Base-by-base conservation (phyloP, 1,284 basidiomycete genomes). In the Coniophora puteana region DNA sequence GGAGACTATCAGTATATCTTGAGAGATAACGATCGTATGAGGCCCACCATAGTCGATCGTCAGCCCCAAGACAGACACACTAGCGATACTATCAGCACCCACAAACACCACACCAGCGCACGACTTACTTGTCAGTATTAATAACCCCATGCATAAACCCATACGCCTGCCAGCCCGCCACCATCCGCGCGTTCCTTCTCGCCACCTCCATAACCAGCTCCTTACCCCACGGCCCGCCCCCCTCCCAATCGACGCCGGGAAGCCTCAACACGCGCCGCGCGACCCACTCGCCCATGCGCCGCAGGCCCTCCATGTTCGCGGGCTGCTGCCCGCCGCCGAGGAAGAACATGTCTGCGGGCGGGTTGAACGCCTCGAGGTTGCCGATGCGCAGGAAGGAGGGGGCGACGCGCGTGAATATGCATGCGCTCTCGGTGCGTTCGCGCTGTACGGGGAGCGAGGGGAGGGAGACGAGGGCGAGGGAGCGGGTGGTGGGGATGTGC, bases 91-190 rank as follows among this genome's bases (percentile, higher is more conserved):
- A 44, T 60, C 40, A 55, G 34, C 16, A 35, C 31, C 40, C 13
- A 31, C 22, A 27, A 20, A n/a, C 16, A 5, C 2, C 5, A 17
- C 10, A 24, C 10, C 35, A 21, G 13, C n/a, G 21, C 23, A 38
- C 30, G 27, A 57, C 78, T 40, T 48, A 87, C 85, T 94, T 94
- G 68, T 97, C 94, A 3, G 94, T 96, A 59, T 97, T 97, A 54
- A 97, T 89, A n/a, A 98, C 94, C 0, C 86, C 87, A 52, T 89
- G 85, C 87, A 93, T 93, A 60, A 90, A 94, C 0, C 91, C 91
- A 62, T 91, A 91, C 6, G 80, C 87, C 64, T 98, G 95, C 95
- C 95, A 98, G 2, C 74, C 82, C 2, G 91, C 95, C 1, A 93
- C 89, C 80, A 94, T 98, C 55, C 69, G 69, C 26, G 90, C 94